Base-by-base conservation (phyloP, 148 eudicot species). In the Suaeda aralocaspica region DNA sequence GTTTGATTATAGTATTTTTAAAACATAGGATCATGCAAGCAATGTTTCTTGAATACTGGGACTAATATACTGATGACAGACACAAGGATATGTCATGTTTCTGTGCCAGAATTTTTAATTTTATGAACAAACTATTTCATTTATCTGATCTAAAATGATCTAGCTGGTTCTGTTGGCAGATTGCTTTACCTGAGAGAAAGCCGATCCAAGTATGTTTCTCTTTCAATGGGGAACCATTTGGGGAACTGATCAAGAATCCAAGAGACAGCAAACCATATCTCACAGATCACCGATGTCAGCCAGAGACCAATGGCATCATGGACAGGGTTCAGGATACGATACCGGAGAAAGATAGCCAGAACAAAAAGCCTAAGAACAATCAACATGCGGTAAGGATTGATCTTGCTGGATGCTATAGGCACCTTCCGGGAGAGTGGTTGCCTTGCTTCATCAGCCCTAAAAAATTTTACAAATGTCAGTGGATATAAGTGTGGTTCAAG, bases 171-270 rank as follows among this genome's bases (percentile, higher is more conserved):
- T 62, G 18, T 63, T 21, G 30, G 53, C 61, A 53, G 63, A 51
- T 2, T 61, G 39, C 48, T 48, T 72, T 68, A 94, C 98, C 99
- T 94, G 82, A 94, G 84, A 77, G 99, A 94, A 51, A 94, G 99
- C 68, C 99, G 97, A 72, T 94, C 99, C 71, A 94, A 90, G 67
- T 94, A 94, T 6, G 99, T 94, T 82, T 94, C 99, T 12, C 99
- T 89, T 65, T 91, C 93, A 61, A 94, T 94, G 28, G 99, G 99
- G 78, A 76, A 91, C 99, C 99, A 94, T 76, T 94, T 94, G 48
- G 99, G 98, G 71, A 94, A 94, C 83, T 94, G 99, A 87, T 94
- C 99, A 42, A 94, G 97, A 48, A 94, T 94, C 99, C 99, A 94
- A 30, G 99, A 94, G 76, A 86, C 2, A 34, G 99, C 99, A 74